These are phyloP conservation scores for Cupressus sempervirens DNA, from an alignment of 75 land plant species.

Conservation along the genomic window DNA sequence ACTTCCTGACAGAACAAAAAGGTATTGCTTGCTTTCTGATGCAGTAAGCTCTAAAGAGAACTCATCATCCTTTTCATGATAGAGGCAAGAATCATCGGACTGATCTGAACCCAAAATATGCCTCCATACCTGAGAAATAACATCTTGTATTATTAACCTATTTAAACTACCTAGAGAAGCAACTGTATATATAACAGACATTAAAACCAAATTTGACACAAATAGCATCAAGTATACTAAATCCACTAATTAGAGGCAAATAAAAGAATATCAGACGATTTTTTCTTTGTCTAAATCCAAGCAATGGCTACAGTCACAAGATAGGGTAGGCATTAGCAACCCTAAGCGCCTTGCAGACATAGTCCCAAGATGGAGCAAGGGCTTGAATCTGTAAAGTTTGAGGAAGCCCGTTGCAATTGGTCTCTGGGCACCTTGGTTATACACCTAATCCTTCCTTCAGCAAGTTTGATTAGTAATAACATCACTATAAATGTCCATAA, in stretches of 20 bases:
- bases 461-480: too few relatives aligned
- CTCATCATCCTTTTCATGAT: constrained; percentile 84
- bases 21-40: constrained; percentile 81
- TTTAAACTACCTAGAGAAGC: not conserved
- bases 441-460: too few relatives aligned
- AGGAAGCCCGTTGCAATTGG: too few relatives aligned
- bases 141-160: not conserved
- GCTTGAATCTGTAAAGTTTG: too few relatives aligned
- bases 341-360: too few relatives aligned
- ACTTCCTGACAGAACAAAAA: constrained; percentile 76
- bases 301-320: too few relatives aligned
- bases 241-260: not conserved
- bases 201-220: not conserved
- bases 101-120: constrained; percentile 76
- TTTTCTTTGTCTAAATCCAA: not conserved
- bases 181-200: not conserved
- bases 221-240: not conserved
- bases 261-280: not conserved
- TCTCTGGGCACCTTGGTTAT: too few relatives aligned
- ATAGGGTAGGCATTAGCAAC: too few relatives aligned
- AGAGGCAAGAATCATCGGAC: constrained; percentile 71
- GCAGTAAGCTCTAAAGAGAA: constrained; percentile 62
- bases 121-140: constrained; percentile 66
- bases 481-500: too few relatives aligned
- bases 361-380: too few relatives aligned